Conservation (phyloP, 495 filamentous ascomycete genomes). For the Penicillium angulare region DNA sequence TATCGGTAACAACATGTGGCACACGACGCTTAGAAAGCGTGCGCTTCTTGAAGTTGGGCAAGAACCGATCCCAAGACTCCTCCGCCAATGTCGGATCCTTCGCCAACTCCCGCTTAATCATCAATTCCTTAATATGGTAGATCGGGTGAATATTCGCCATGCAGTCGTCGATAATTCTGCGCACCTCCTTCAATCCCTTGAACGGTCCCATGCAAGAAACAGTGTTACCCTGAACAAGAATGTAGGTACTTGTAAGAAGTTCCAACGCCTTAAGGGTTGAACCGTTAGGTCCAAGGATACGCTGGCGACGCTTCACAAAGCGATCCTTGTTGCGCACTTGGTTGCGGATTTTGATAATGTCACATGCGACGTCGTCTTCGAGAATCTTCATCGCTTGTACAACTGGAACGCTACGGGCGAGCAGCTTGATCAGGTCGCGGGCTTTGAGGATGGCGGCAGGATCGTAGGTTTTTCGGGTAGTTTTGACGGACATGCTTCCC, state of each 20-base stretch:
- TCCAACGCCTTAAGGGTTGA: conserved; percentile 91
- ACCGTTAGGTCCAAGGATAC: conserved; percentile 82
- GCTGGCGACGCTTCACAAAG: conserved; percentile 92
- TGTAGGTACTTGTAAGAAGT: conserved; percentile 89
- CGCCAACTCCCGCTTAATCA: conserved; percentile 98
- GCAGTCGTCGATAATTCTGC: conserved; percentile 87
- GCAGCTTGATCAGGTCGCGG: conserved; percentile 87
- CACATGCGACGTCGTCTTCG: conserved; percentile 83
- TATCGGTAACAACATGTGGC: conserved; percentile 87
- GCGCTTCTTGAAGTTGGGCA: conserved; percentile 97
- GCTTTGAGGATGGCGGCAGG: conserved; percentile 93
- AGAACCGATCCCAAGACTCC: conserved; percentile 93
- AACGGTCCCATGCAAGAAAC: conserved; percentile 87
- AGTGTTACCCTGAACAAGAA: conserved; percentile 96
- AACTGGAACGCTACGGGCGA: conserved; percentile 88
- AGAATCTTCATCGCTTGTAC: conserved; percentile 87
- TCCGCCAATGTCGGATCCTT: conserved; percentile 85
- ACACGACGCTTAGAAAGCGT: conserved; percentile 79
- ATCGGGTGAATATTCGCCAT: conserved; percentile 95
- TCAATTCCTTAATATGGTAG: conserved; percentile 96
- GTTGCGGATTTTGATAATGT: conserved; percentile 92
- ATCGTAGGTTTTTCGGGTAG: conserved; percentile 92
- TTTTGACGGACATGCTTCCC: conserved; percentile 93
- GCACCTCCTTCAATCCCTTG: conserved; percentile 91
- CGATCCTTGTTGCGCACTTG: conserved; percentile 93